A percentile compares a stretch with the other conserved stretches of the same genome.
These are phyloP conservation scores for Cyberlindnera galapagoensis DNA, from an alignment of 805 yeast genomes.

Conservation along the genomic window DNA sequence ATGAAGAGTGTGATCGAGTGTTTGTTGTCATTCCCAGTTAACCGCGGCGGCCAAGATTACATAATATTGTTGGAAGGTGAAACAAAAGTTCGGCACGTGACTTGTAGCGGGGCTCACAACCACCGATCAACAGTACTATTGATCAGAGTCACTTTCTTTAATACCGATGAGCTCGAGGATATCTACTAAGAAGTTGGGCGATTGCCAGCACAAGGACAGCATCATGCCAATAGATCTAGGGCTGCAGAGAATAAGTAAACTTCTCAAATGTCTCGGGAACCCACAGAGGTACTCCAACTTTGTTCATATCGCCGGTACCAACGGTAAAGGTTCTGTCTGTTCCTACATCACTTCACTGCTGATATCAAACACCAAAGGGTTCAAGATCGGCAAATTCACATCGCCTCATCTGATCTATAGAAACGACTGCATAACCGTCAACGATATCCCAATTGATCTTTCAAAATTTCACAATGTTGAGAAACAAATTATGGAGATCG, in stretches of 20 bases:
- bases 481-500: constrained; percentile 32
- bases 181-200: too few relatives aligned
- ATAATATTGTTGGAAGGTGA: too few relatives aligned
- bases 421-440: constrained; percentile 69
- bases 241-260: constrained; percentile 39
- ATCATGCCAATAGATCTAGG: constrained; percentile 52
- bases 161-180: too few relatives aligned
- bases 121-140: too few relatives aligned
- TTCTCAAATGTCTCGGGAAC: constrained; percentile 49
- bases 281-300: constrained; percentile 64
- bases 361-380: constrained; percentile 30
- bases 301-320: constrained; percentile 94
- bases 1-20: neutral
- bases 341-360: constrained; percentile 70
- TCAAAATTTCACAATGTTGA: constrained; percentile 40
- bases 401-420: constrained; percentile 77
- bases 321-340: constrained; percentile 93
- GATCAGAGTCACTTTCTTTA: too few relatives aligned
- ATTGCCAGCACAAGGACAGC: too few relatives aligned
- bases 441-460: constrained; percentile 48
- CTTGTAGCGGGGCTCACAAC: too few relatives aligned
- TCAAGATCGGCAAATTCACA: constrained; percentile 71
- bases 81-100: too few relatives aligned
- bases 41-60: too few relatives aligned
- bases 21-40: too few relatives aligned